Evolutionary conservation across 2,329 filamentous ascomycete genomes (phyloP).

Genomic region (Reticulascus tulasneorum): DNA sequence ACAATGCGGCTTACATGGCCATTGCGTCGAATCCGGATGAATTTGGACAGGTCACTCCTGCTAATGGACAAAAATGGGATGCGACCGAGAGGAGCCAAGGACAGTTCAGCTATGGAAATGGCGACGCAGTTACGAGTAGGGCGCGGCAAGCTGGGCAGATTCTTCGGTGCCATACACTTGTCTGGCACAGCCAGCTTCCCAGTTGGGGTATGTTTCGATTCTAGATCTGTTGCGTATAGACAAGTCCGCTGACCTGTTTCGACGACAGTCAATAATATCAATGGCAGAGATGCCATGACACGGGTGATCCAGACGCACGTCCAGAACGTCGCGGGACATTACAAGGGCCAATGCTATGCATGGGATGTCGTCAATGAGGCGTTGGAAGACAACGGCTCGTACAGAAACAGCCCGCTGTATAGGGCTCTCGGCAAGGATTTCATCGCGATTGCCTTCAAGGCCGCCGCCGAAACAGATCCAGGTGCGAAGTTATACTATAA

Average conservation of each 20-base stretch:
- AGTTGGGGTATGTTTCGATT: slow-evolving; percentile 7
- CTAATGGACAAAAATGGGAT: slow-evolving; percentile 62
- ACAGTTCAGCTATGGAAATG: slow-evolving; percentile 54
- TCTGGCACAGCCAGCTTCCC: slow-evolving; percentile 40
- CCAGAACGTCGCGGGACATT: slow-evolving; percentile 38
- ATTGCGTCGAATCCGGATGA: slow-evolving; percentile 54
- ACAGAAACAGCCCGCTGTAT: slow-evolving; percentile 31
- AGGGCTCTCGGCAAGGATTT: slow-evolving; percentile 38
- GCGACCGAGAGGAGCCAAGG: slow-evolving; percentile 50
- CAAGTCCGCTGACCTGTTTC: background rate
- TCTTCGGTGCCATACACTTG: slow-evolving; percentile 47
- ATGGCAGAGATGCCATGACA: slow-evolving; percentile 36
- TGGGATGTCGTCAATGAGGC: slow-evolving; percentile 52
- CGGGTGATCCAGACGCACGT: slow-evolving; percentile 48
- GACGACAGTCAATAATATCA: slow-evolving; percentile 44
- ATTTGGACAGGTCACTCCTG: slow-evolving; percentile 63
- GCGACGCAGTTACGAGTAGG: slow-evolving; percentile 51
- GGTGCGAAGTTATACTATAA: slow-evolving; percentile 32
- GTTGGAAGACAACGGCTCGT: slow-evolving; percentile 36
- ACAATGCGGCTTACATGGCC: slow-evolving; percentile 36
- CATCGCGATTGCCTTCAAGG: slow-evolving; percentile 39
- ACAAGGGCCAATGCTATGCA: slow-evolving; percentile 39
- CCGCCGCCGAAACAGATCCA: slow-evolving; percentile 34
- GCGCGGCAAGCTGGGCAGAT: slow-evolving; percentile 3
- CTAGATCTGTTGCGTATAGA: background rate